A percentile compares a stretch with the other conserved stretches of the same genome.
phyloP scores from a whole-genome alignment of 2,329 filamentous ascomycete species.

The Curvularia verruculosa region DNA sequence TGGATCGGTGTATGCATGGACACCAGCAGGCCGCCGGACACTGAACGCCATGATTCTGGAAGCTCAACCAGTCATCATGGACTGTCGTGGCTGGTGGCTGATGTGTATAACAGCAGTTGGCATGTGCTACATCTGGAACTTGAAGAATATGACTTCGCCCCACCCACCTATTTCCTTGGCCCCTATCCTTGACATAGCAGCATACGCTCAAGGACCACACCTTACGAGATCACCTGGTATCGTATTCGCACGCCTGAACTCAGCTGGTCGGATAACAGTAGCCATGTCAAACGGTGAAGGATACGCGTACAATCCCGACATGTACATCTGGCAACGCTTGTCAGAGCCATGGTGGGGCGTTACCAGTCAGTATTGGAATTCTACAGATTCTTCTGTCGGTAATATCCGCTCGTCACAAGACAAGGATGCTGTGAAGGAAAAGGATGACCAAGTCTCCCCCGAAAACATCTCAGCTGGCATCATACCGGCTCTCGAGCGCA shows the following conservation, averaged over 20 bases:
- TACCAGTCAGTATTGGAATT: slow-evolving; percentile 98
- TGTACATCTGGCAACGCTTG: slow-evolving; percentile 94
- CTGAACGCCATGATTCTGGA: slow-evolving; percentile 86
- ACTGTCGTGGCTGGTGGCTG: slow-evolving; percentile 87
- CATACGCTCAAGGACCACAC: slow-evolving; percentile 77
- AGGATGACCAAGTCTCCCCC: slow-evolving; percentile 58
- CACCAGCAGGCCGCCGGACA: slow-evolving; percentile 84
- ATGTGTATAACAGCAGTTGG: slow-evolving; percentile 88
- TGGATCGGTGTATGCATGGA: slow-evolving; percentile 88
- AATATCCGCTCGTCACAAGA: slow-evolving; percentile 71
- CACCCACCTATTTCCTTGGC: slow-evolving; percentile 90
- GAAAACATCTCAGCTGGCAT: slow-evolving; percentile 83
- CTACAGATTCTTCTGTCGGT: slow-evolving; percentile 86
- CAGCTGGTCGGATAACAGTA: slow-evolving; percentile 82
- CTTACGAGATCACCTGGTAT: slow-evolving; percentile 81
- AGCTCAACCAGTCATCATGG: slow-evolving; percentile 90
- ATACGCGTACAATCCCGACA: slow-evolving; percentile 81
- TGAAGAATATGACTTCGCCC: slow-evolving; percentile 79
- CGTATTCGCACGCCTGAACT: slow-evolving; percentile 90
- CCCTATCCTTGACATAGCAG: slow-evolving; percentile 85
- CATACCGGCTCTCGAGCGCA: slow-evolving; percentile 89
- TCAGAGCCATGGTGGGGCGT: slow-evolving; percentile 98
- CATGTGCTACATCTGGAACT: slow-evolving; percentile 91
- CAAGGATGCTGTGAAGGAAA: slow-evolving; percentile 39
- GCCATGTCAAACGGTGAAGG: slow-evolving; percentile 94